phyloP scores from a whole-genome alignment of 2,329 filamentous ascomycete species.

The Colletotrichum sublineola region DNA sequence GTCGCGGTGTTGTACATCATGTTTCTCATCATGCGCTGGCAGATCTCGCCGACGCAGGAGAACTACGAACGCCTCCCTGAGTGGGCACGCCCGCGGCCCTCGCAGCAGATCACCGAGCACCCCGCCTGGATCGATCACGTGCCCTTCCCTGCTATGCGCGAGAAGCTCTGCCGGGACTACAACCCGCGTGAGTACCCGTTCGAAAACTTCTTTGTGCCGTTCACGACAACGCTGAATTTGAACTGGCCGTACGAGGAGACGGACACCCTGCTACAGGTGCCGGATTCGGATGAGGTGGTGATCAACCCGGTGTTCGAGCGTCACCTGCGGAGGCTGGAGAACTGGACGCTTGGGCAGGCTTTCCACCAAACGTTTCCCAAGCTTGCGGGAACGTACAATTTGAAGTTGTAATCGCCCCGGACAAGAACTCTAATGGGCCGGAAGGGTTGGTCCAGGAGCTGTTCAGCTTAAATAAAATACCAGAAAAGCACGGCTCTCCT shows the following conservation, averaged over 20 bases:
- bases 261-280: slow-evolving; percentile 74
- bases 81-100: slow-evolving; percentile 76
- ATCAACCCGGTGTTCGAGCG: slow-evolving; percentile 91
- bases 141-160: slow-evolving; percentile 83
- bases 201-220: slow-evolving; percentile 87
- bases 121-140: slow-evolving; percentile 87
- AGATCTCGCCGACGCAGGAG: slow-evolving; percentile 81
- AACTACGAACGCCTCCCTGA: slow-evolving; percentile 84
- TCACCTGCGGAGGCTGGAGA: slow-evolving; percentile 80
- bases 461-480: neutral
- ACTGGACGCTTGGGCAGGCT: slow-evolving; percentile 82
- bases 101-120: slow-evolving; percentile 77
- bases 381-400: slow-evolving; percentile 60
- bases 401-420: slow-evolving; percentile 45
- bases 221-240: slow-evolving; percentile 79
- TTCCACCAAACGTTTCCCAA: slow-evolving; percentile 77
- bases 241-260: slow-evolving; percentile 88
- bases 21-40: slow-evolving; percentile 90
- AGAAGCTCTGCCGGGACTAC: slow-evolving; percentile 69
- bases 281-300: slow-evolving; percentile 73
- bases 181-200: slow-evolving; percentile 70
- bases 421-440: neutral
- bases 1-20: slow-evolving; percentile 87
- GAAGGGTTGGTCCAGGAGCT: neutral
- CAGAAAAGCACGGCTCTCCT: neutral